These are phyloP conservation scores for Hordeum pubiflorum DNA, from an alignment of 202 grass and related monocot genomes.

Conservation along the genomic window DNA sequence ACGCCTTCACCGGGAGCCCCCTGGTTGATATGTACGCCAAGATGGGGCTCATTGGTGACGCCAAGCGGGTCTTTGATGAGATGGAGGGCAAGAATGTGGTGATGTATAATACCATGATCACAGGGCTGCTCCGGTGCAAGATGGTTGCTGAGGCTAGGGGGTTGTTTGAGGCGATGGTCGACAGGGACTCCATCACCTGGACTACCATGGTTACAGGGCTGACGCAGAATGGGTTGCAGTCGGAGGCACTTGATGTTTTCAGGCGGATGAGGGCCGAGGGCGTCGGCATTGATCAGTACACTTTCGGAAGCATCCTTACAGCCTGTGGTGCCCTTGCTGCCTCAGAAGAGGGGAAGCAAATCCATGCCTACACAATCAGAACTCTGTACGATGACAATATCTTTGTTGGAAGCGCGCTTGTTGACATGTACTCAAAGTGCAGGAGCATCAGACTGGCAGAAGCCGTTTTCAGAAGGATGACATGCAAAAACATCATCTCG, in stretches of 20 bases:
- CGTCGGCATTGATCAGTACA: conserved; percentile 44
- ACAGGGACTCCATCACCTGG: conserved; percentile 53
- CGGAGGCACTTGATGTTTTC: conserved; percentile 35
- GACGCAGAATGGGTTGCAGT: conserved; percentile 42
- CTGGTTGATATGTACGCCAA: conserved; percentile 62
- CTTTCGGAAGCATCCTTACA: conserved; percentile 54
- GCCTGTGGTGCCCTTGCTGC: conserved; percentile 46
- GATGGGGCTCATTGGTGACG: conserved; percentile 24
- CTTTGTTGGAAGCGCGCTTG: conserved; percentile 48
- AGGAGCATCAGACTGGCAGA: conserved; percentile 38
- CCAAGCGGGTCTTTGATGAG: conserved; percentile 37
- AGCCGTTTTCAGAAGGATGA: conserved; percentile 43
- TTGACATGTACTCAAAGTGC: conserved; percentile 61
- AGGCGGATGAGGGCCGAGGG: conserved; percentile 37
- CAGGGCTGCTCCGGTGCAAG: conserved; percentile 33
- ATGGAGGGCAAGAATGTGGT: conserved; percentile 43
- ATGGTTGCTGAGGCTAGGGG: conserved; percentile 30
- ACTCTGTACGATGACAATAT: conserved; percentile 46
- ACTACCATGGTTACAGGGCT: conserved; percentile 55
- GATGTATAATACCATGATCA: conserved; percentile 50
- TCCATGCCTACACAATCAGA: conserved; percentile 50
- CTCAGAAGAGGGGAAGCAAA: conserved; percentile 38
- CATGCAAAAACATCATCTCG: conserved; percentile 43
- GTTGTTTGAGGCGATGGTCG: conserved; percentile 35
- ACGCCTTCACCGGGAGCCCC: conserved; percentile 42